A percentile compares a stretch with the other conserved stretches of the same genome.
Conservation (phyloP, 148 eudicot genomes). For the Rhododendron kiyosumense region DNA sequence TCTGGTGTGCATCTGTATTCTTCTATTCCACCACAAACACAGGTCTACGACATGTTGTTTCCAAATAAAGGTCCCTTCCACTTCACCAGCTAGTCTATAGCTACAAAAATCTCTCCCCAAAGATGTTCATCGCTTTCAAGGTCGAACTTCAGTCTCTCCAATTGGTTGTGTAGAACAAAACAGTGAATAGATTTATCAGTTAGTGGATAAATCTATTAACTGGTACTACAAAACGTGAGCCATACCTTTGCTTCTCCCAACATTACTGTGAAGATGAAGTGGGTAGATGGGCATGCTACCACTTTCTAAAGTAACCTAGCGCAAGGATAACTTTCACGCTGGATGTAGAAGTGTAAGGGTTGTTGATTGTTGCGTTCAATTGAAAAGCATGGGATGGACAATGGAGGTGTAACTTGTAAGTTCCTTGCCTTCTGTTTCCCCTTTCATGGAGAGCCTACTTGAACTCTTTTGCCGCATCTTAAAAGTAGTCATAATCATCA, state of each 20-base stretch:
- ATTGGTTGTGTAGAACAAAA: background rate
- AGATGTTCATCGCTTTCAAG: no score
- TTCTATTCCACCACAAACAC: no score
- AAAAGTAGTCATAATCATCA: background rate
- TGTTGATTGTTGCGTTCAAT: background rate
- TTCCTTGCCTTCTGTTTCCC: background rate
- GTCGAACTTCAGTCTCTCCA: background rate
- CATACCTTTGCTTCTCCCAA: background rate
- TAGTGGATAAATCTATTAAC: background rate
- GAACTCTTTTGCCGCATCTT: background rate
- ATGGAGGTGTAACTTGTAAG: background rate
- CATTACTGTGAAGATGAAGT: background rate
- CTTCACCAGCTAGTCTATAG: no score
- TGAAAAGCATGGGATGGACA: background rate
- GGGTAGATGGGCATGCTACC: background rate
- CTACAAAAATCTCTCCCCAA: no score
- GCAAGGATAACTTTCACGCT: background rate
- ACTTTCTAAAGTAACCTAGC: background rate
- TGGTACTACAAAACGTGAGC: background rate
- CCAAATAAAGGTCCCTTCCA: no score
- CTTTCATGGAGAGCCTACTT: background rate
- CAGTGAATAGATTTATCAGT: background rate
- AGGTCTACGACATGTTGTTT: no score
- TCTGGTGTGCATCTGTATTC: no score
- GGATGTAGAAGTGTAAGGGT: background rate